Percentiles rank a stretch among this genome's conserved stretches.
Evolutionary conservation across 768 basidiomycete species (phyloP).

Genomic region (Mycena albidolilacea): DNA sequence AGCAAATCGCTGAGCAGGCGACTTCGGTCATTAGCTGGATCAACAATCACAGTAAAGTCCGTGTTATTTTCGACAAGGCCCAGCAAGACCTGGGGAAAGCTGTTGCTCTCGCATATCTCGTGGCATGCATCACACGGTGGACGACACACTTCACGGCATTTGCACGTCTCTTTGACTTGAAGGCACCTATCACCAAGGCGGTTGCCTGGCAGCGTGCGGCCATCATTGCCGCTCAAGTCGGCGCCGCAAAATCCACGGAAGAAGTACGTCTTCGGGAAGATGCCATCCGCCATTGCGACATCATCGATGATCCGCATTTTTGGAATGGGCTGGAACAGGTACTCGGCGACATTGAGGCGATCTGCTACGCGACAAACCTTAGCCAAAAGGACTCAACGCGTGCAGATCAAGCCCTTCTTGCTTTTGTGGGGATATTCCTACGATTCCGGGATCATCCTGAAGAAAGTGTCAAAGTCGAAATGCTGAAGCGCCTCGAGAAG

Average conservation of each 20-base stretch:
- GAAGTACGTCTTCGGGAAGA: constrained; percentile 2
- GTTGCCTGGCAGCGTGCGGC: neutral
- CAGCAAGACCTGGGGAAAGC: neutral
- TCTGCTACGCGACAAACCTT: constrained; percentile 27
- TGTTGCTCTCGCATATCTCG: neutral
- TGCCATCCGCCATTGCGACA: neutral
- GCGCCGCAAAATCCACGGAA: constrained; percentile 27
- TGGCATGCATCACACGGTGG: neutral
- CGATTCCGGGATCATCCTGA: constrained; percentile 20
- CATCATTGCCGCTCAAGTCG: constrained; percentile 26
- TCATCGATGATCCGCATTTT: constrained; percentile 1
- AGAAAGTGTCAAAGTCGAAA: neutral
- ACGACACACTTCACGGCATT: neutral
- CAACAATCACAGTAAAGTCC: neutral
- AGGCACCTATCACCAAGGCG: neutral
- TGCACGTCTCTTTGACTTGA: neutral
- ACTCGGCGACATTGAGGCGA: constrained; percentile 20
- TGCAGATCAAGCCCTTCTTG: neutral
- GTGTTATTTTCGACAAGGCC: neutral
- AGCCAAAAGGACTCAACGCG: neutral
- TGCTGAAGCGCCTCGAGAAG: constrained; percentile 30
- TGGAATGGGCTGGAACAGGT: neutral
- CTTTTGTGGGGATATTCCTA: constrained; percentile 12
- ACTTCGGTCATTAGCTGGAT: neutral
- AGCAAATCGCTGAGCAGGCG: neutral